Base-by-base conservation (phyloP, 176 grass and related monocot species). In the Musa itinerans region DNA sequence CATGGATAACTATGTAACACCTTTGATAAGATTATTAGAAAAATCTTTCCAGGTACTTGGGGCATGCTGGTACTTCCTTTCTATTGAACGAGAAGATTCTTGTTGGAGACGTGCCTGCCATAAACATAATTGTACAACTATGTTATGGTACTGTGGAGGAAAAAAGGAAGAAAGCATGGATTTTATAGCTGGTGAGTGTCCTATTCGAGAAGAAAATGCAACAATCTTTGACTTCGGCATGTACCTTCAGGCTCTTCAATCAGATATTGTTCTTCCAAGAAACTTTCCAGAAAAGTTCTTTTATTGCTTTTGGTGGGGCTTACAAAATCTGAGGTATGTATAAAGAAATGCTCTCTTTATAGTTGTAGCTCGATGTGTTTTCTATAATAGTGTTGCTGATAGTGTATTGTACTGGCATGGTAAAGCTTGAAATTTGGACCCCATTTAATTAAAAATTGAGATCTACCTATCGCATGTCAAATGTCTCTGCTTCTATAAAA, bases 261-360 rank as follows among this genome's bases (percentile, higher is more conserved):
- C 17, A 70, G 68, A 70, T 50, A 70, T 70, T 70, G 43, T 70
- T 70, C 34, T n/a, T 17, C 48, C 16, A 70, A 51, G 26, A 50
- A 70, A 70, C 43, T 70, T 70, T 70, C 34, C 7, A 8, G 34
- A 70, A 50, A 70, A 70, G 48, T 50, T 70, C 34, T 20, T 70
- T 19, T 70, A 70, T 70, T 70, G 68, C 43, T 70, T 70, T 70
- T 70, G 68, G 68, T 70, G 68, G 68, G 68, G 68, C 43, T 70
- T 70, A 51, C 68, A 70, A 50, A 70, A 70, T 70, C 51, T 70
- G 48, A 70, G 68, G 68, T 70, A 21, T 13, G 23, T 48, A 21
- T 17, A 20, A 50, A 70, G 20, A 70, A n/a, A 50, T 20, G 3
- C 48, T 70, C 8, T 70, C 16, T 65, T 22, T 43, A 43, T 25